Percentiles rank a stretch among this genome's conserved stretches.
Evolutionary conservation across 805 yeast genomes (phyloP).

Genomic region (Saturnispora saitoi): DNA sequence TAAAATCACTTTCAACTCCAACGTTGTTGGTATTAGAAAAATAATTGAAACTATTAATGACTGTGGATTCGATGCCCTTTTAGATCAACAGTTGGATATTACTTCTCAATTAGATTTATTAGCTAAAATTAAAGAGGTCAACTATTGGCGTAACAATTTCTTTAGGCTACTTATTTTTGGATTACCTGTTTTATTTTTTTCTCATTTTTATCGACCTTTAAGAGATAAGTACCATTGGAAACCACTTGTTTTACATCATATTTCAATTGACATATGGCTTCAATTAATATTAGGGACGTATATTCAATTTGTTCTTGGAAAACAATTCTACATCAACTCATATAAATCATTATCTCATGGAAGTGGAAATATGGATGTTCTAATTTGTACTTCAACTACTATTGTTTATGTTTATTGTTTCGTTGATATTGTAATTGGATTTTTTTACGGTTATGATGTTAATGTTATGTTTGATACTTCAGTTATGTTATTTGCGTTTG

Average conservation of each 20-base stretch:
- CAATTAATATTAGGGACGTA: constrained; percentile 50
- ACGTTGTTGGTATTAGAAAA: constrained; percentile 51
- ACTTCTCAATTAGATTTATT: constrained; percentile 62
- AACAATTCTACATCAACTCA: constrained; percentile 57
- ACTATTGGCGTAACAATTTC: constrained; percentile 58
- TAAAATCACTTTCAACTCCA: constrained; percentile 41
- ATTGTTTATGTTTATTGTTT: constrained; percentile 72
- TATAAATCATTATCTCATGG: constrained; percentile 56
- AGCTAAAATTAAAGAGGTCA: constrained; percentile 61
- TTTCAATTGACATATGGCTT: constrained; percentile 34
- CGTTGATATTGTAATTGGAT: constrained; percentile 44
- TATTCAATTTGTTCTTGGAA: constrained; percentile 61
- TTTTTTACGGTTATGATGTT: constrained; percentile 43
- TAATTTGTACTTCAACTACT: constrained; percentile 74
- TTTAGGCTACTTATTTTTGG: constrained; percentile 47
- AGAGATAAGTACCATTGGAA: constrained; percentile 56
- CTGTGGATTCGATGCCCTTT: constrained; percentile 44
- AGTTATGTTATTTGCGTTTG: constrained; percentile 75
- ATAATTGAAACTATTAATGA: constrained; percentile 46
- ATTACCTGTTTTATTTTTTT: constrained; percentile 46
- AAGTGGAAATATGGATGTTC: constrained; percentile 85
- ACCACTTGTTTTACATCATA: background rate
- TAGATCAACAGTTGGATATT: constrained; percentile 44
- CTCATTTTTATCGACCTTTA: constrained; percentile 40
- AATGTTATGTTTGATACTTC: constrained; percentile 77